phyloP scores from a whole-genome alignment of 2,329 filamentous ascomycete species.

The Fonsecaea monophora region DNA sequence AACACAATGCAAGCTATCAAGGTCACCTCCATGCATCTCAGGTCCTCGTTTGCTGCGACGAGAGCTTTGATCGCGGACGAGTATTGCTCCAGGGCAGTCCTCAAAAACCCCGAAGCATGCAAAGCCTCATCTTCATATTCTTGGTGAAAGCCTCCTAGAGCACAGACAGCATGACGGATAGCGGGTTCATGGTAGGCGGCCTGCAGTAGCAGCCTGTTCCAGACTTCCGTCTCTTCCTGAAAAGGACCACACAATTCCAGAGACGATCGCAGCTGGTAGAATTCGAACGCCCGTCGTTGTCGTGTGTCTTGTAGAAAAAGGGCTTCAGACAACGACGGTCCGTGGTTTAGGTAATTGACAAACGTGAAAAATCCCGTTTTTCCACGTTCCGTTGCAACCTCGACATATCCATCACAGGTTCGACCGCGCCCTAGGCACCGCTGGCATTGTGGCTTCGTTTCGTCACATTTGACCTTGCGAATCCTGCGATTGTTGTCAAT shows the following conservation, averaged over 20 bases:
- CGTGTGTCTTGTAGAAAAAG: constrained; percentile 3
- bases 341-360: constrained; percentile 8
- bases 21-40: constrained; percentile 12
- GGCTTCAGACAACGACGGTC: constrained; percentile 2
- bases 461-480: constrained; percentile 15
- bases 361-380: background rate
- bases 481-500: constrained; percentile 7
- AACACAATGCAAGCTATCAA: constrained; percentile 9
- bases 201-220: constrained; percentile 10
- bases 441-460: constrained; percentile 1
- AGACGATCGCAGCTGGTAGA: constrained; percentile 10
- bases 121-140: constrained; percentile 1
- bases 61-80: constrained; percentile 2
- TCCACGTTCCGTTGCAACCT: background rate
- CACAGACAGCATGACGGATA: constrained; percentile 9
- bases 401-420: constrained; percentile 12
- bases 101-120: background rate
- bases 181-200: constrained; percentile 9
- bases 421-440: constrained; percentile 5
- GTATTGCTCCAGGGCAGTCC: constrained; percentile 3
- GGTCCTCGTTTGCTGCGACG: constrained; percentile 2
- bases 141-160: constrained; percentile 12
- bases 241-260: constrained; percentile 10
- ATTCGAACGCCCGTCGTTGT: constrained; percentile 9
- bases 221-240: constrained; percentile 8